Evolutionary conservation across 306 rosid genomes (phyloP).

Genomic region (Mimosa pudica): DNA sequence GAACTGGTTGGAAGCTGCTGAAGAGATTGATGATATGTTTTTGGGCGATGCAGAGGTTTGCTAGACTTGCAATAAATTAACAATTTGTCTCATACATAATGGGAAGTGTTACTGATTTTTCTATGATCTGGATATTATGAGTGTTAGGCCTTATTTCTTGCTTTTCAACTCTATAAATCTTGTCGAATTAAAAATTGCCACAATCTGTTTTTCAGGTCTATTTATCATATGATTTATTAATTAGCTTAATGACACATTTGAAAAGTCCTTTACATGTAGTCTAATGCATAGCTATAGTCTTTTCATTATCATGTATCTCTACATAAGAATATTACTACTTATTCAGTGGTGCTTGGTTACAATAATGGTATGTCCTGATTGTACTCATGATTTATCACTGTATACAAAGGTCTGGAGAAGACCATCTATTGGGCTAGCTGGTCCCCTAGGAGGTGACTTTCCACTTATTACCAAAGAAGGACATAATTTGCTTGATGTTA

Average conservation of each 20-base stretch:
- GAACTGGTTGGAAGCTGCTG: conserved; percentile 81
- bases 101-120: not conserved
- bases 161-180: not conserved
- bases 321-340: not conserved
- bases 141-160: conserved; percentile 4
- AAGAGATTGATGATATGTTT: conserved; percentile 84
- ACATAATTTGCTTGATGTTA: conserved; percentile 80
- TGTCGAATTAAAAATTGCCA: not conserved
- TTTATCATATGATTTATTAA: not conserved
- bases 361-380: conserved; percentile 15
- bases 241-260: not conserved
- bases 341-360: not conserved
- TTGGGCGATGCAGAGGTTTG: conserved; percentile 90
- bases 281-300: not conserved
- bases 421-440: conserved; percentile 73
- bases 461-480: conserved; percentile 84
- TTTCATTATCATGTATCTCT: not conserved
- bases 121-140: not conserved
- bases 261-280: not conserved
- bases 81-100: conserved; percentile 1
- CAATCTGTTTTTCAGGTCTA: conserved; percentile 12
- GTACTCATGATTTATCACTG: conserved; percentile 21
- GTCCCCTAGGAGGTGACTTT: conserved; percentile 76
- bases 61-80: not conserved
- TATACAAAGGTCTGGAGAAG: conserved; percentile 83